Base-by-base conservation (phyloP, 441 rosid genomes). In the Jatropha podagrica region DNA sequence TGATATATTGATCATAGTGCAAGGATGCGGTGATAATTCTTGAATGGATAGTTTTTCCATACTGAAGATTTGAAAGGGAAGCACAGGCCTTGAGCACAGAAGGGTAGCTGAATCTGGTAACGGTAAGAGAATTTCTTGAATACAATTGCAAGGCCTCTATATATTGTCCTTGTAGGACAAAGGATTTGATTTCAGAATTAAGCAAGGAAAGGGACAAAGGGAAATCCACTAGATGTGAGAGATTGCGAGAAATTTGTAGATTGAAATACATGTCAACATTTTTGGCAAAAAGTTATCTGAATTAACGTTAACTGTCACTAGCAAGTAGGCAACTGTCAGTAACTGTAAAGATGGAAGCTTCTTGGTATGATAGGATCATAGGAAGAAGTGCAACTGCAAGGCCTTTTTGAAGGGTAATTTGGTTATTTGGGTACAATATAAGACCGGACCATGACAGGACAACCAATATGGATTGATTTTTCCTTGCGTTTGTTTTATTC, bases 11-110 rank as follows among this genome's bases (percentile, higher is more conserved):
- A 75, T 93, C 95, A 17, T 66, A 65, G 12, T 63, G 80, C 69
- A 84, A 68, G 73, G 92, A 94, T 77, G 81, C 56, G 37, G 77
- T 72, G 75, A 81, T 68, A 76, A 89, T 76, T 1, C 87, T 78
- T 27, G 93, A 86, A 64, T 93, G 98, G 59, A 93, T 56, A 17
- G 78, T 80, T 81, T 88, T 85, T 9, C 94, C 98, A 80, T 86
- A 71, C 37, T 55, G 56, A 70, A 93, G 87, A 54, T 82, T 80
- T 7, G 87, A 70, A 27, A 87, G 87, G 74, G 64, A 83, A 72
- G 89, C 86, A 74, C 94, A 90, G 80, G 92, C 98, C 77, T 90
- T 93, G 75, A 93, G 93, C 75, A 91, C 87, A 71, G 92, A 88
- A 75, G 94, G 97, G 75, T 79, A 91, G 73, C 86, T 80, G 88